These are phyloP conservation scores for Lepidium campestre DNA, from an alignment of 441 rosid species.

Conservation along the genomic window DNA sequence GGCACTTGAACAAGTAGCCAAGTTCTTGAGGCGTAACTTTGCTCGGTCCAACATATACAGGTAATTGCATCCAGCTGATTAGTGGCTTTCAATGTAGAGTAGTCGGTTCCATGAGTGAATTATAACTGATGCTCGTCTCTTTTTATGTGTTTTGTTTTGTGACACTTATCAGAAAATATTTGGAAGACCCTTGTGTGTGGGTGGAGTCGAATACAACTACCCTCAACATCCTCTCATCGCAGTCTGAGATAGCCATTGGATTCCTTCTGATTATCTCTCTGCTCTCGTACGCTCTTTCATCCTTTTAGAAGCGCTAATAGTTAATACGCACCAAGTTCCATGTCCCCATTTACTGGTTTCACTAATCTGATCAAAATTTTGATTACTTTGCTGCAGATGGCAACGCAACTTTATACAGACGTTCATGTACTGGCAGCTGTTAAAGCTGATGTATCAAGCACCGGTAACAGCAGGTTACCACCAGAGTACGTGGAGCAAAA, in stretches of 20 bases:
- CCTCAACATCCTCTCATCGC: conserved; percentile 81
- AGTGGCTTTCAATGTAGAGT: background rate
- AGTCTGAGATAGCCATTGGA: conserved; percentile 91
- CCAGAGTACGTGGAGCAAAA: conserved; percentile 79
- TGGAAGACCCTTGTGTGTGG: conserved; percentile 96
- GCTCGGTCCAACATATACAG: conserved; percentile 77
- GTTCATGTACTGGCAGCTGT: conserved; percentile 95
- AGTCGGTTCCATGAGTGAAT: conserved; percentile 4
- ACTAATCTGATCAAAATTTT: background rate
- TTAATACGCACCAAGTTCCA: background rate
- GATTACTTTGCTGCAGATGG: conserved; percentile 59
- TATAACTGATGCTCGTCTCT: background rate
- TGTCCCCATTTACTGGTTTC: background rate
- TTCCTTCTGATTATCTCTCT: conserved; percentile 70
- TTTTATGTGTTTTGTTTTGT: conserved; percentile 1
- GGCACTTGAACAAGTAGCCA: conserved; percentile 69
- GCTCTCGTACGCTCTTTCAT: conserved; percentile 55
- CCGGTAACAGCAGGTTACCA: conserved; percentile 87
- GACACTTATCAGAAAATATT: conserved; percentile 60
- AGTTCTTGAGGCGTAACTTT: conserved; percentile 82
- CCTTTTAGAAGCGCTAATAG: background rate
- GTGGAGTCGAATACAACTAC: conserved; percentile 87
- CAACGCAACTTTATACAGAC: conserved; percentile 93
- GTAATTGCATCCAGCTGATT: conserved; percentile 31
- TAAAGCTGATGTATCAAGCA: conserved; percentile 97